Evolutionary conservation across 768 basidiomycete genomes (phyloP), one percentile per base, ranked within the genome.

Genomic region (Boletus bicolor): DNA sequence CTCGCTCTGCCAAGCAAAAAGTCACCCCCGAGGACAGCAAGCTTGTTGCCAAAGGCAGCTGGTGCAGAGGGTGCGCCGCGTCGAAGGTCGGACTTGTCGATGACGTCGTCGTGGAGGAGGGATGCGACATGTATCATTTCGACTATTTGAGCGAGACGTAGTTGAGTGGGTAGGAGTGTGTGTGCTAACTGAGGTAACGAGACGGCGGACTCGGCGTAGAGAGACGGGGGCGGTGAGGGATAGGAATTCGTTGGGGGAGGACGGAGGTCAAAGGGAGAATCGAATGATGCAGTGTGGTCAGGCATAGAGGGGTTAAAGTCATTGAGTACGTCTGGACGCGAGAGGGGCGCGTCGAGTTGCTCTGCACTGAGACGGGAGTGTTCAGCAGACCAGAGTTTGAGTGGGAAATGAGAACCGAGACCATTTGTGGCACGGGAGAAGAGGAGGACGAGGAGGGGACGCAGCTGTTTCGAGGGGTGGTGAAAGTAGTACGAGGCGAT

Each of bases 81-180:
- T 7, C 94, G 85, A 7, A 92, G 81, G 8, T 85, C 77, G 1
- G 89, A 83, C 58, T 73, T 72, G 75, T 92, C 89, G 55, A 89
- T 82, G 50, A 98, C 93, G 64, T 89, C 88, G 77, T 98, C 92
- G 69, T 98, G 96, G 17, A 99, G 77, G 10, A 93, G 79, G 4
- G 90, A 94, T 26, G 97, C 95, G 58, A 98, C 89, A 68, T 98
- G 93, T 46, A 99, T 91, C 93, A 98, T 97, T 71, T 99, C 97
- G 50, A 93, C 86, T 43, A 99, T 95, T 66, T 96, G 93, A 5
- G 95, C 96, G 35, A 99, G 83, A 32, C 95, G 87, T 32, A 88
- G 75, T 72, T 99, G 97, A 1, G 93, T 87, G 15, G 96, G 93
- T 7, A 99, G 82, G 5, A 72, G 61, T 0, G 72, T 64, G 19